Base-by-base conservation (phyloP, 2,329 filamentous ascomycete species). In the Xylariales sp. region DNA sequence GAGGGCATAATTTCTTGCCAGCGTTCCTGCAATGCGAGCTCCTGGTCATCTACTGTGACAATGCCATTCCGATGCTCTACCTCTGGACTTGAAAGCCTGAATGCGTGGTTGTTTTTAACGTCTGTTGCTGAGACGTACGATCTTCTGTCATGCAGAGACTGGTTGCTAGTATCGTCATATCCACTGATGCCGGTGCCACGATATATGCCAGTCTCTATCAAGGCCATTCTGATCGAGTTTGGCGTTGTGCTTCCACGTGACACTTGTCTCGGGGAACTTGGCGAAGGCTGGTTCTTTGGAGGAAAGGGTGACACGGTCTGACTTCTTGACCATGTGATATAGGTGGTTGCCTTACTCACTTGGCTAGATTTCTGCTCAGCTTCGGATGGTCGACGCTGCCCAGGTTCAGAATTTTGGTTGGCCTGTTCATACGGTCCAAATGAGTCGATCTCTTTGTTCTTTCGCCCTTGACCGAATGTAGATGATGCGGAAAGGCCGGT, bases 251-350 rank as follows among this genome's bases (percentile, higher is more conserved):
- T 37, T 15, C 14, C 22, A 19, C 19, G 25, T 12, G 10, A 7
- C 1, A 19, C 9, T 9, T 8, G 10, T 6, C 28, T 16, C 5
- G 38, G 32, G 8, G 40, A 39, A 16, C 2, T n/a, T 21, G 14
- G 33, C 9, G 35, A 40, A 12, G 5, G 11, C 8, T 16, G 15
- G 10, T 20, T 27, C 11, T 18, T 14, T 14, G n/a, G 10, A 3
- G 9, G 14, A 4, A 29, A 16, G n/a, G 31, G 27, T 19, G 40
- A 37, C 28, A 31, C 12, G 11, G 31, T 11, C 19, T 24, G 19
- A 21, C 50, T 54, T 14, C 38, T 51, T 24, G 54, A 53, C 53
- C 52, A 52, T n/a, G 47, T 52, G 20, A 45, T 38, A 32, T 47
- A 49, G 10, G 45, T 51, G 8, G 48, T 49, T 21, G 38, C 16